Percentiles rank a stretch among this genome's conserved stretches.
Conservation (phyloP, 768 basidiomycete species). For the Strobilomyces confusus region DNA sequence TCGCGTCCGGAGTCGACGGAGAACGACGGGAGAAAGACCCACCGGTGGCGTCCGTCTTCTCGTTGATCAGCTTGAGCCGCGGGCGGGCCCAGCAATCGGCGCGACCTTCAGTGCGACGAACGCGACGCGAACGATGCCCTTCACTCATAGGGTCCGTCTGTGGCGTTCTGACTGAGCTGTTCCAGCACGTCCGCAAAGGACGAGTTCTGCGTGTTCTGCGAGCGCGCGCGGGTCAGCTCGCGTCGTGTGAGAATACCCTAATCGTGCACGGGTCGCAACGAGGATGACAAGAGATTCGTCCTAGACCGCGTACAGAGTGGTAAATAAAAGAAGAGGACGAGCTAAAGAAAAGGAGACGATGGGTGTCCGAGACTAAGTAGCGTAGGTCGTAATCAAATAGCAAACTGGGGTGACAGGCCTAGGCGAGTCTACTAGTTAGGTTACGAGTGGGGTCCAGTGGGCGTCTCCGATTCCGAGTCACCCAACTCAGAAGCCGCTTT, state of each 20-base stretch:
- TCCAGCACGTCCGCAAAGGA: conserved; percentile 67
- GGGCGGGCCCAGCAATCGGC: conserved; percentile 74
- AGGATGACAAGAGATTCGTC: too few species aligned
- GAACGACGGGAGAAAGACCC: conserved; percentile 18
- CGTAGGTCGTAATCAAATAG: too few species aligned
- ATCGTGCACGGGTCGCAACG: too few species aligned
- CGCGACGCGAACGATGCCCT: background rate
- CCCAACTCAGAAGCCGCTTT: too few species aligned
- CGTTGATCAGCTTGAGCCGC: conserved; percentile 47
- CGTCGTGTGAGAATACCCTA: too few species aligned
- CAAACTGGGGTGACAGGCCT: too few species aligned
- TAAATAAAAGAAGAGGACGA: too few species aligned
- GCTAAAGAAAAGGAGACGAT: background rate
- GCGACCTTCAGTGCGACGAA: conserved; percentile 49
- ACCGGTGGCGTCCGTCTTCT: conserved; percentile 67
- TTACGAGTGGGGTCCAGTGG: too few species aligned
- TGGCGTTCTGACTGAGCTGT: conserved; percentile 49
- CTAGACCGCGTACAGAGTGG: too few species aligned
- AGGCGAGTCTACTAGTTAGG: too few species aligned
- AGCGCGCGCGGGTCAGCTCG: conserved; percentile 32
- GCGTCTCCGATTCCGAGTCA: too few species aligned
- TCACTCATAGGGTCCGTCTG: conserved; percentile 40
- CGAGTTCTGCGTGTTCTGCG: conserved; percentile 24
- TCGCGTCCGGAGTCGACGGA: background rate
- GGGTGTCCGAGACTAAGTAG: too few species aligned